Percentiles rank a stretch among this genome's conserved stretches.
These are phyloP conservation scores for Cornus controversa DNA, from an alignment of 148 eudicot genomes.

Conservation along the genomic window DNA sequence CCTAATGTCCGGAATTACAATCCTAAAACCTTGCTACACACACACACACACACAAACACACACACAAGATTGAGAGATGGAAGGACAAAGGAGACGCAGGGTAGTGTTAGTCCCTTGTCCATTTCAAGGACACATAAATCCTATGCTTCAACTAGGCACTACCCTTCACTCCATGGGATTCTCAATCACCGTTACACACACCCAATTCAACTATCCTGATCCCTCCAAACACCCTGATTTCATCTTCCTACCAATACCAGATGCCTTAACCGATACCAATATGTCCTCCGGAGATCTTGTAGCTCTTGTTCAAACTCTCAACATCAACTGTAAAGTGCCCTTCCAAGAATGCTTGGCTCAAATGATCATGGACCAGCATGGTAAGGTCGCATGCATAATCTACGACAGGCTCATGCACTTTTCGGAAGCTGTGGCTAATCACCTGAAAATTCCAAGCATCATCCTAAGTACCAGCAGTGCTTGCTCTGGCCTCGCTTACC, in stretches of 20 bases:
- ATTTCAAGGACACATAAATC: slow-evolving; percentile 43
- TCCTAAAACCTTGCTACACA: too few species aligned
- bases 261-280: too few species aligned
- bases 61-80: too few species aligned
- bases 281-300: too few species aligned
- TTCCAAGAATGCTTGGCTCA: too few species aligned
- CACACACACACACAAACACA: too few species aligned
- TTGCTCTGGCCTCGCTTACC: slow-evolving; percentile 17
- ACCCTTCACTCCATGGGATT: slow-evolving; percentile 40
- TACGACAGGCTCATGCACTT: slow-evolving; percentile 31
- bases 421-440: slow-evolving; percentile 27
- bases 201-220: slow-evolving; percentile 24
- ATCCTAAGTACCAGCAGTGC: slow-evolving; percentile 29
- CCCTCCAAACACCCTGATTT: slow-evolving; percentile 36
- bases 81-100: too few species aligned
- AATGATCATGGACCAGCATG: too few species aligned
- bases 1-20: too few species aligned
- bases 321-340: too few species aligned
- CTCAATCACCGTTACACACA: slow-evolving; percentile 35
- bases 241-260: slow-evolving; percentile 11
- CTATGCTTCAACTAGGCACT: slow-evolving; percentile 48
- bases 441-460: slow-evolving; percentile 39
- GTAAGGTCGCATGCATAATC: slow-evolving; percentile 27
- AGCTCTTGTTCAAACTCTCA: too few species aligned
- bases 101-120: slow-evolving; percentile 37